Conservation (phyloP, 805 yeast genomes). For the Clavispora carvajalis region DNA sequence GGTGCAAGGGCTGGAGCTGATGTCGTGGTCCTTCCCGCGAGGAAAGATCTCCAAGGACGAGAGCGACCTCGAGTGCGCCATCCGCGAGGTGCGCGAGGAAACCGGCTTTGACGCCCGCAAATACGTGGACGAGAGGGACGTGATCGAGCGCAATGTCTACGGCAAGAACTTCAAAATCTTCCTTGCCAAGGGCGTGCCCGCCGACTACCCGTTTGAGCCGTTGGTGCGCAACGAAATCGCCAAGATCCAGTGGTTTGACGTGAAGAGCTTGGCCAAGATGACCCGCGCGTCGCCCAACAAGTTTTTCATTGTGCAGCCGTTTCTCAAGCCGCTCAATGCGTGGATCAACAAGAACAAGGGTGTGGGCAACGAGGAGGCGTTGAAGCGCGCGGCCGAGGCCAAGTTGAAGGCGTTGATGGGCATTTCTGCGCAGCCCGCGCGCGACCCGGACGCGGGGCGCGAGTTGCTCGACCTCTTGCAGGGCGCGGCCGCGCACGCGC, state of each 20-base stretch:
- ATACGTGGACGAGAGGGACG: constrained; percentile 63
- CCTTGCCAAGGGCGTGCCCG: constrained; percentile 73
- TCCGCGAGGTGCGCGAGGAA: constrained; percentile 89
- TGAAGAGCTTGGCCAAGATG: constrained; percentile 40
- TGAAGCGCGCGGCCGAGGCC: constrained; percentile 58
- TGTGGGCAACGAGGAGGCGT: constrained; percentile 46
- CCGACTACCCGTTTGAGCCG: constrained; percentile 70
- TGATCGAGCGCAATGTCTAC: constrained; percentile 70
- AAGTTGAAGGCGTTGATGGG: constrained; percentile 64
- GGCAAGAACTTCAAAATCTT: constrained; percentile 87
- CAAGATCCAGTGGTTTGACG: constrained; percentile 72
- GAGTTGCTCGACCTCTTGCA: constrained; percentile 61
- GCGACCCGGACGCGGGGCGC: constrained; percentile 64
- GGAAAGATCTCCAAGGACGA: constrained; percentile 96
- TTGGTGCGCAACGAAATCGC: constrained; percentile 84
- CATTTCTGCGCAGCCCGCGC: constrained; percentile 30
- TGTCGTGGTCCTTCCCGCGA: constrained; percentile 90
- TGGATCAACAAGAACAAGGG: constrained; percentile 54
- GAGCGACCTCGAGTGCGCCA: constrained; percentile 80
- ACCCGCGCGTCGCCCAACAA: constrained; percentile 32
- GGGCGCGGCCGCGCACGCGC: constrained; percentile 20
- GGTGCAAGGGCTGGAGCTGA: constrained; percentile 78
- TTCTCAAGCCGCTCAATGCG: constrained; percentile 45
- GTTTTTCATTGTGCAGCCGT: constrained; percentile 43
- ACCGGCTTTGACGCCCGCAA: constrained; percentile 82